Evolutionary conservation across 192 early-diverging fungal genomes (phyloP).

Genomic region (Haplosporangium gracile): DNA sequence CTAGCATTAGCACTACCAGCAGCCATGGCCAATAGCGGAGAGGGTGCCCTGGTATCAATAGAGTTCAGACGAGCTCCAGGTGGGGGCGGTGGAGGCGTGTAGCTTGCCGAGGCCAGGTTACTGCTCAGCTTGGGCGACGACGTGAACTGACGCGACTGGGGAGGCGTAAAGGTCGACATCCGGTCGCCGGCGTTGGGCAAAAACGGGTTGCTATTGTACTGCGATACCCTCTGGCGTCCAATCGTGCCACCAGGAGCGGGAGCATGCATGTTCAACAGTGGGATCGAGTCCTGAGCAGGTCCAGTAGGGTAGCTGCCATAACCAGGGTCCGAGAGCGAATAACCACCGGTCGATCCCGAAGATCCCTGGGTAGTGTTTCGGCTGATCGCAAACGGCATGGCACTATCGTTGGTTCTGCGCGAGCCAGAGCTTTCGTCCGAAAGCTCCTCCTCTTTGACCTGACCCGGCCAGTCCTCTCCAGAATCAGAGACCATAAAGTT

Average conservation of each 20-base stretch:
- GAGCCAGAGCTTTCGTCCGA: slow-evolving; percentile 52
- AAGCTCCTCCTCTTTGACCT: slow-evolving; percentile 40
- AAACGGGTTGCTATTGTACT: slow-evolving; percentile 30
- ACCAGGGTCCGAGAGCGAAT: slow-evolving; percentile 35
- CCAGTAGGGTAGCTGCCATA: slow-evolving; percentile 9
- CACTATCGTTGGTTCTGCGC: slow-evolving; percentile 43
- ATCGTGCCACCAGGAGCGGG: slow-evolving; percentile 52
- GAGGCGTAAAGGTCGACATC: slow-evolving; percentile 30
- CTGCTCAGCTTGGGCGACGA: slow-evolving; percentile 50
- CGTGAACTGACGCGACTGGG: slow-evolving; percentile 44
- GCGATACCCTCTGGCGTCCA: slow-evolving; percentile 48
- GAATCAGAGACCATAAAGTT: slow-evolving; percentile 53
- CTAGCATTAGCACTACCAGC: slow-evolving; percentile 11
- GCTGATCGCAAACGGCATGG: slow-evolving; percentile 28
- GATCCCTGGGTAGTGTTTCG: slow-evolving; percentile 42
- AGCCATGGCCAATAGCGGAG: slow-evolving; percentile 33
- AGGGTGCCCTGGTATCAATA: slow-evolving; percentile 48
- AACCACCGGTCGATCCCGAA: slow-evolving; percentile 28
- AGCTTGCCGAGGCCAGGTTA: slow-evolving; percentile 36
- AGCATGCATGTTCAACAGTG: slow-evolving; percentile 48
- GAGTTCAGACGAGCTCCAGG: slow-evolving; percentile 49
- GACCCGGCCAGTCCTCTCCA: slow-evolving; percentile 40
- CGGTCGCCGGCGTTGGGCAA: slow-evolving; percentile 9
- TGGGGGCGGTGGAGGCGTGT: slow-evolving; percentile 50
- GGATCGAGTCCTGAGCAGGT: slow-evolving; percentile 39